phyloP scores from a whole-genome alignment of 73 alveolate genomes.

The Paramecium tetraurelia region DNA sequence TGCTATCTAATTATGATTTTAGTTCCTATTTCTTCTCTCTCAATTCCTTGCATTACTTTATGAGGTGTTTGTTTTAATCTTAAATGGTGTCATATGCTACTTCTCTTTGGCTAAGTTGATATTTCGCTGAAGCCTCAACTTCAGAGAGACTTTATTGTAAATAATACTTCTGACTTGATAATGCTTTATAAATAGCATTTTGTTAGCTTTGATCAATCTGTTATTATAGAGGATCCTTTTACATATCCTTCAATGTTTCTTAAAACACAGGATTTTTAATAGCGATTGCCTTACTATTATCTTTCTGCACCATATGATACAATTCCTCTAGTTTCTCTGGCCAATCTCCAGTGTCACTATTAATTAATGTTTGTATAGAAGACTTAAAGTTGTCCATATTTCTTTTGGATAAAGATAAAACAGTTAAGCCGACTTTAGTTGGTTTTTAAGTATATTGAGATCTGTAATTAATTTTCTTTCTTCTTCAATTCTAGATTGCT shows the following conservation, averaged over 20 bases:
- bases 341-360: not conserved
- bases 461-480: not conserved
- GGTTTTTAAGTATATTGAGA: not conserved
- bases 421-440: not conserved
- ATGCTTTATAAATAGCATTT: constrained; percentile 26
- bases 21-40: constrained; percentile 35
- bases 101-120: not conserved
- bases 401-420: not conserved
- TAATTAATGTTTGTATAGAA: not conserved
- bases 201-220: constrained; percentile 35
- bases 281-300: not conserved
- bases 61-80: not conserved
- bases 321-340: not conserved
- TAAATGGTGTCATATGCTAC: constrained; percentile 45
- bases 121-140: constrained; percentile 11
- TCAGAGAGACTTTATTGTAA: not conserved
- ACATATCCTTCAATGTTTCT: constrained; percentile 36
- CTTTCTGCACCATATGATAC: not conserved
- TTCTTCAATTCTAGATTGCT: constrained; percentile 37
- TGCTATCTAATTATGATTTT: constrained; percentile 20
- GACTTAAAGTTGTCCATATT: constrained; percentile 43
- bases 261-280: constrained; percentile 8
- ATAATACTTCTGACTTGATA: not conserved
- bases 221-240: constrained; percentile 51
- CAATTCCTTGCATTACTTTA: constrained; percentile 32